Percentiles rank a stretch among this genome's conserved stretches.
Evolutionary conservation across 768 basidiomycete species (phyloP).

Genomic region (Ramaria rubella): DNA sequence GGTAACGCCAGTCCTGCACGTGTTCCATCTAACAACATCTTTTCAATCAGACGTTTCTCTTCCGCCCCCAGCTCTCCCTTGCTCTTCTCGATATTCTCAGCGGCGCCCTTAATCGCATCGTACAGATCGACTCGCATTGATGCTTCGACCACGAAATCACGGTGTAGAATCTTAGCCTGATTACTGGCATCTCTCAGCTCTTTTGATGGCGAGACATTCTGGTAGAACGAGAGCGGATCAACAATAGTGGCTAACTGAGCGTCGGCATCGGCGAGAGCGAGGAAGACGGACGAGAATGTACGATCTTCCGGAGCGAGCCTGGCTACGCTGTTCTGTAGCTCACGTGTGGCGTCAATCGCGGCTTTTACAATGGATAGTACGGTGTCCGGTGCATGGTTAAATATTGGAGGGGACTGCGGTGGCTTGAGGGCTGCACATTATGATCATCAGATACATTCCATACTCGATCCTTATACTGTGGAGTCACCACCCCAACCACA

Average conservation of each 20-base stretch:
- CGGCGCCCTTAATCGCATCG: constrained; percentile 55
- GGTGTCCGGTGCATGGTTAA: constrained; percentile 61
- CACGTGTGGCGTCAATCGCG: constrained; percentile 50
- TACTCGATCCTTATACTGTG: too few species aligned
- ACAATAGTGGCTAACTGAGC: constrained; percentile 42
- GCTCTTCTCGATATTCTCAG: constrained; percentile 45
- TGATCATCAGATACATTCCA: too few species aligned
- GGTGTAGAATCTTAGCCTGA: constrained; percentile 60
- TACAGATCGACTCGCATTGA: constrained; percentile 81
- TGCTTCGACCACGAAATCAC: constrained; percentile 67
- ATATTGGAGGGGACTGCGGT: constrained; percentile 58
- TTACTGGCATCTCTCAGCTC: constrained; percentile 78
- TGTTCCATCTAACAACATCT: constrained; percentile 74
- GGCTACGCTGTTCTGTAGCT: constrained; percentile 52
- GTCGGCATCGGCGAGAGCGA: constrained; percentile 54
- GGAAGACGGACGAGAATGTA: constrained; percentile 64
- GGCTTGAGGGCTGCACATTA: constrained; percentile 42
- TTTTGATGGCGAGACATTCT: constrained; percentile 71
- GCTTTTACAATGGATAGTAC: constrained; percentile 51
- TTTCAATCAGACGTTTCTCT: constrained; percentile 69
- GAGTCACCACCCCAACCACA: too few species aligned
- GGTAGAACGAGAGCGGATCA: constrained; percentile 71
- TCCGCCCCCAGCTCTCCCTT: constrained; percentile 55
- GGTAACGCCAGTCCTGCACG: constrained; percentile 73
- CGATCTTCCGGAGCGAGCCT: constrained; percentile 49